Evolutionary conservation across 305 asterid genomes (phyloP), one percentile per base, ranked within the genome.

Genomic region (Caryopteris hybrid): DNA sequence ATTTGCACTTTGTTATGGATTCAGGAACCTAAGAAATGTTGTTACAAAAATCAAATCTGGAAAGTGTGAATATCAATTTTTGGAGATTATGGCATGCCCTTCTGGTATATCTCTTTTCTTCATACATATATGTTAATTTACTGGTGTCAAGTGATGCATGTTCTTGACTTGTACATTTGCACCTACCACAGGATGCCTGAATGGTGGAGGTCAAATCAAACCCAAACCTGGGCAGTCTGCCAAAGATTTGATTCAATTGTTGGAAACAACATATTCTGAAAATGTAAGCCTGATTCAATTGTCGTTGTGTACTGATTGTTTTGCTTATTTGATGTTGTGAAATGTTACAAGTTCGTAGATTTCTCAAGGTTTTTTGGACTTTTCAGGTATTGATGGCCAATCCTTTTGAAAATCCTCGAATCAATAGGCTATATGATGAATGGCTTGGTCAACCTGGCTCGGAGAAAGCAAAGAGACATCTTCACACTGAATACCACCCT

Each of bases 61-160:
- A 48, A 94, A 89, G 81, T 86, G 95, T 54, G 98, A 94, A 56
- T 94, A 94, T 71, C 89, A 94, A 41, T 94, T 80, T 71, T 52
- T 94, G 83, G 99, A 94, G 89, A 89, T 94, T 66, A 94, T 94
- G 99, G 99, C 99, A 13, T 94, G 99, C 76, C 98, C 98, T 68
- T 91, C 99, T 65, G 98, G 99, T 92, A 69, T 22, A 18, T 55
- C 47, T 31, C 53, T 52, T 61, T 55, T 61, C 34, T 3, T 1
- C 34, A 10, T 48, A 27, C 57, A 17, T 53, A 41, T 11, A 20
- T 41, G 50, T 39, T 38, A 42, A 23, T 17, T 69, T 22, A 20
- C 56, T n/a, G 11, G 21, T 25, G 42, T 47, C 51, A 5, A 39
- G 16, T 16, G 21, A 61, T 59, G 6, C 23, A 20, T 50, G 56